These are phyloP conservation scores for Fagopyrum tataricum DNA, from an alignment of 148 eudicot genomes.

Conservation along the genomic window DNA sequence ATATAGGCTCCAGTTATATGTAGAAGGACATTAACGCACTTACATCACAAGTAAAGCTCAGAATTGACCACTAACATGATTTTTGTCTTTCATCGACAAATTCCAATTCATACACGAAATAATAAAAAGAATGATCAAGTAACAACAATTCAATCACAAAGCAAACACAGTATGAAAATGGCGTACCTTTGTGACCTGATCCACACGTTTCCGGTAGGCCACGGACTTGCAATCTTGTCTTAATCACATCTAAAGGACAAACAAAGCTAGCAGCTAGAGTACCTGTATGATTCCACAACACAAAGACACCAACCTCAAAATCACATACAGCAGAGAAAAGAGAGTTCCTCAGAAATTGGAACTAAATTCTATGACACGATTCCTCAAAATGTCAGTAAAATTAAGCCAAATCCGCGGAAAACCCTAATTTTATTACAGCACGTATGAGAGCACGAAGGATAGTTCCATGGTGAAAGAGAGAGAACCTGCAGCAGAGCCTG, in stretches of 20 bases:
- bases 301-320: not conserved
- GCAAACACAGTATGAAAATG: not conserved
- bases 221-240: constrained; percentile 86
- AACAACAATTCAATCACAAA: not conserved
- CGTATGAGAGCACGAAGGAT: not conserved
- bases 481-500: constrained; percentile 77
- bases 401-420: not conserved
- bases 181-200: constrained; percentile 49
- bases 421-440: not conserved
- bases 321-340: not conserved
- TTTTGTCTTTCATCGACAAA: not conserved
- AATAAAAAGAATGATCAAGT: not conserved
- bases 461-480: not conserved
- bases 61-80: not conserved
- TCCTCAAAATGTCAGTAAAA: constrained; percentile 9
- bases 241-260: constrained; percentile 88
- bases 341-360: not conserved
- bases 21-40: not conserved
- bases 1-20: not conserved
- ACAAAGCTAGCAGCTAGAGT: constrained; percentile 82
- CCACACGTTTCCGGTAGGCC: constrained; percentile 40
- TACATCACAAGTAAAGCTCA: not conserved
- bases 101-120: not conserved
- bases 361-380: not conserved
- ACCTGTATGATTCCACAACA: constrained; percentile 34